Conservation (phyloP, 805 yeast species). For the Ogataea sp. region DNA sequence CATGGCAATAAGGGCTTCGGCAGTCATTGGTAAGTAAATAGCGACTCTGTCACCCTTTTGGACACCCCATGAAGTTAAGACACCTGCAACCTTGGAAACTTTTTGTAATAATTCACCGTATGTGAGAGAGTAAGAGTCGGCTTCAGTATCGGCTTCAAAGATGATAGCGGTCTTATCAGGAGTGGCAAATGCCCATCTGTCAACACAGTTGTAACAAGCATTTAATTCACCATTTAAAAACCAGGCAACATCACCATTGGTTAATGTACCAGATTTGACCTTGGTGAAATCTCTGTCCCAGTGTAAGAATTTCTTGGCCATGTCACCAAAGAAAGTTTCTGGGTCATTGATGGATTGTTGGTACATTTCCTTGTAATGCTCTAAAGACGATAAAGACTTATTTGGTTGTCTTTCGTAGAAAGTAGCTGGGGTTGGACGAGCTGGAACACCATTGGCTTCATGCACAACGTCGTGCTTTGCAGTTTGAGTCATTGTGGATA, state of each 20-base stretch:
- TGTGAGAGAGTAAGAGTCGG: conserved; percentile 64
- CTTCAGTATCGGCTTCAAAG: conserved; percentile 91
- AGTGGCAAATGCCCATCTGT: conserved; percentile 83
- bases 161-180: conserved; percentile 82
- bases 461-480: conserved; percentile 42
- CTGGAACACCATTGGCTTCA: conserved; percentile 46
- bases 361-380: conserved; percentile 64
- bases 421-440: conserved; percentile 44
- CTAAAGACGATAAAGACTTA: conserved; percentile 50
- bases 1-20: conserved; percentile 92
- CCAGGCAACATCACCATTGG: conserved; percentile 84
- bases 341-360: conserved; percentile 74
- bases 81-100: conserved; percentile 82
- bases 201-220: conserved; percentile 91
- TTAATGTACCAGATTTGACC: conserved; percentile 56
- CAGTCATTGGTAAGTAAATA: conserved; percentile 94
- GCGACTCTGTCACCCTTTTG: conserved; percentile 95
- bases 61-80: conserved; percentile 78
- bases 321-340: conserved; percentile 66
- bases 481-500: conserved; percentile 16
- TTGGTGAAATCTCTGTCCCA: conserved; percentile 77
- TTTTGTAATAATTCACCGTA: conserved; percentile 80
- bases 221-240: conserved; percentile 88
- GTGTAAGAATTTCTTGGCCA: conserved; percentile 61
- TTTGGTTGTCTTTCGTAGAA: conserved; percentile 54